phyloP scores from a whole-genome alignment of 2,329 filamentous ascomycete species.

The Bretziella fagacearum region DNA sequence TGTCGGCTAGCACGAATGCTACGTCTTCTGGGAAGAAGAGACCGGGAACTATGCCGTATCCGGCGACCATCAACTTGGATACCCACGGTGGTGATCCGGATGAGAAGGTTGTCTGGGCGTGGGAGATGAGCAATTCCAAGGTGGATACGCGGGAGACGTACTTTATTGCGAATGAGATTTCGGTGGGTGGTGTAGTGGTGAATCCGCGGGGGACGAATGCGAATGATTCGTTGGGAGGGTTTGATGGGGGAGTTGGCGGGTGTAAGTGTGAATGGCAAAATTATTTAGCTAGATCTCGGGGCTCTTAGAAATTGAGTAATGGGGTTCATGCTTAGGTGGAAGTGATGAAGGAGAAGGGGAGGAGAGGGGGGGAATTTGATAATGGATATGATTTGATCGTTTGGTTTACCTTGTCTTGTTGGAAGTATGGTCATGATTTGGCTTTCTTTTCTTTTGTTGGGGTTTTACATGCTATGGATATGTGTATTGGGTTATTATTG shows the following conservation, averaged over 20 bases:
- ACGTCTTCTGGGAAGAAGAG: conserved; percentile 18
- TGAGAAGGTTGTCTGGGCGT: conserved; percentile 38
- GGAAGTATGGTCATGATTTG: too few species aligned
- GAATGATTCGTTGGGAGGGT: conserved; percentile 36
- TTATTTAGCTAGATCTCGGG: neutral
- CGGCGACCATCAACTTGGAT: conserved; percentile 42
- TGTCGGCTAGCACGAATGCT: conserved; percentile 17
- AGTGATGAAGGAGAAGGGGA: neutral
- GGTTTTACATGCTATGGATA: too few species aligned
- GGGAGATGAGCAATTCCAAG: conserved; percentile 31
- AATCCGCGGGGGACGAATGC: conserved; percentile 29
- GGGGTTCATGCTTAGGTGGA: too few species aligned
- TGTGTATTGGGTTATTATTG: too few species aligned
- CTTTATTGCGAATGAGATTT: conserved; percentile 33
- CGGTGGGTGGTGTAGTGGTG: conserved; percentile 33
- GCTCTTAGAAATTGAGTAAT: neutral
- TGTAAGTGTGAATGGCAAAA: conserved; percentile 47
- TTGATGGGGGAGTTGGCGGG: conserved; percentile 46
- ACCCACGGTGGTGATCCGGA: conserved; percentile 41
- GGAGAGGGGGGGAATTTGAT: neutral
- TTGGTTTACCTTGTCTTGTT: neutral
- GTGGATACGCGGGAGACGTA: conserved; percentile 28
- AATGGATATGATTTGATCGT: too few species aligned
- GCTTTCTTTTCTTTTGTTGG: neutral
- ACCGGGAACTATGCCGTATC: conserved; percentile 47